These are phyloP conservation scores for Zasmidium citrigriseum DNA, from an alignment of 2,329 filamentous ascomycete species.

Conservation along the genomic window DNA sequence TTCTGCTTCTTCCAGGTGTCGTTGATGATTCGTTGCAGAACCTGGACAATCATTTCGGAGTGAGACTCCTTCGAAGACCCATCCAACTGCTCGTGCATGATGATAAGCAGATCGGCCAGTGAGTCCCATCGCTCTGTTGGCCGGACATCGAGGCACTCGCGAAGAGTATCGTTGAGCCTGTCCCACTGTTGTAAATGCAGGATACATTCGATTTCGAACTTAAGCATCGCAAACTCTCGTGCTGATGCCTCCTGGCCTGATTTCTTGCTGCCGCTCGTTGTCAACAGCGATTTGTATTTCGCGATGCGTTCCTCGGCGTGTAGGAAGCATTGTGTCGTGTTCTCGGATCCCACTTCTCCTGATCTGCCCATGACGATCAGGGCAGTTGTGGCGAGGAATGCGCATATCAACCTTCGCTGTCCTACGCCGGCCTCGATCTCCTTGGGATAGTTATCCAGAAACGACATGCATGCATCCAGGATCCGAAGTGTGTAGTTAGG, in stretches of 20 bases:
- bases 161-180: conserved; percentile 62
- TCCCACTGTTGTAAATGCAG: conserved; percentile 68
- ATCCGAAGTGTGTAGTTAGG: conserved; percentile 59
- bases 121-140: conserved; percentile 44
- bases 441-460: conserved; percentile 28
- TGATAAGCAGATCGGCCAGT: conserved; percentile 49
- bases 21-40: conserved; percentile 69
- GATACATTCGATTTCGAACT: conserved; percentile 79
- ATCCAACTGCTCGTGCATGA: conserved; percentile 41
- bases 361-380: conserved; percentile 51
- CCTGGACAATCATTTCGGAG: conserved; percentile 23
- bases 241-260: conserved; percentile 38
- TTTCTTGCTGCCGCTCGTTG: conserved; percentile 42
- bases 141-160: conserved; percentile 35
- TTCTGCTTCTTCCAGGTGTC: conserved; percentile 58
- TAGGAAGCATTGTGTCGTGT: conserved; percentile 63
- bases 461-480: conserved; percentile 43
- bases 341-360: conserved; percentile 44
- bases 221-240: conserved; percentile 60
- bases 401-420: conserved; percentile 66
- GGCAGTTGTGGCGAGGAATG: conserved; percentile 62
- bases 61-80: neutral
- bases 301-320: conserved; percentile 61
- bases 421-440: conserved; percentile 37
- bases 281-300: conserved; percentile 48